Evolutionary conservation across 2,329 filamentous ascomycete species (phyloP), one percentile per base, ranked within the genome.

Genomic region (Simplicillium sp.): DNA sequence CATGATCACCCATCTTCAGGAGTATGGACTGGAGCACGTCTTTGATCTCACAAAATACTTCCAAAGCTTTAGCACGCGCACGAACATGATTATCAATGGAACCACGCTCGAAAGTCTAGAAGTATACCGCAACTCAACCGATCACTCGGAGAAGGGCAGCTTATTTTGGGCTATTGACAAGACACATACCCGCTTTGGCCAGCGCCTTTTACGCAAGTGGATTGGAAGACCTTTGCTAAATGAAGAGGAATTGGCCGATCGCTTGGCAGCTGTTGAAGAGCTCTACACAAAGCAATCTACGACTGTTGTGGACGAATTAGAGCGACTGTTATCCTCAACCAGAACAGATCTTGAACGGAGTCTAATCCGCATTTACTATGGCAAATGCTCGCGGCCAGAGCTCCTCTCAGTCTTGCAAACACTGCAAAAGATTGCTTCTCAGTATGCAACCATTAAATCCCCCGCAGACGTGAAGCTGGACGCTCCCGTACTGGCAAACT

Each of bases 21-120:
- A 95, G 48, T 98, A 96, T 57, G 88, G 88, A 1, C 71, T 98
- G 15, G 84, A 97, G 59, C 88, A 97, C 65, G 87, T 98, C 40
- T 95, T 98, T 52, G 84, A 95, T 54, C 67, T 98, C 34, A 97
- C 92, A 2, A 95, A 94, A 53, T 95, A 97, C 64, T 98, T 98
- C 55, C 84, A 95, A 51, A 87, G 88, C 2, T 98, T 98, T 64
- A 95, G 86, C 51, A 87, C 89, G 7, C 74, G 89, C 31, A 89
- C 90, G 12, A 89, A 97, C 55, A 97, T 98, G 92, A 70, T 97
- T 4, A 69, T 98, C 45, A 96, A 94, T 55, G 92, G 90, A 35
- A 98, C 95, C 41, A 96, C 90, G 0, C 67, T 98, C 31, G 90
- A 87, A 37, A 95, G 87, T 53, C 73, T 98, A 11, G 92, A 98